Evolutionary conservation across 2,329 filamentous ascomycete species (phyloP), one percentile per base, ranked within the genome.

Genomic region (Escovopsis sp.): DNA sequence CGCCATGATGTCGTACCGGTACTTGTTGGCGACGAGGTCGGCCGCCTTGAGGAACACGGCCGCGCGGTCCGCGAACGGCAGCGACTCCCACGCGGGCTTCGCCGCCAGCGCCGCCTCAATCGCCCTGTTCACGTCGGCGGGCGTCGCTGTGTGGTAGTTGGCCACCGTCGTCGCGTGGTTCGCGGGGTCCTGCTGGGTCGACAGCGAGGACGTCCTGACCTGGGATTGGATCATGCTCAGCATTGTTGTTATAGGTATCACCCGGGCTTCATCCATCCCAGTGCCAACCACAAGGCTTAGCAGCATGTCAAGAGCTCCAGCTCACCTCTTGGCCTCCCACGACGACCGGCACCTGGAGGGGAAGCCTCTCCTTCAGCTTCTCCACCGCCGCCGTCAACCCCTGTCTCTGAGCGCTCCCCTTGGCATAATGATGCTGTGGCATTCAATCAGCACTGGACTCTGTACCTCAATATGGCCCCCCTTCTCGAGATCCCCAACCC

Each of bases 11-110:
- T 94, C 85, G 61, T 94, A 94, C 53, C 90, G 75, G 62, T 98
- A 96, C 64, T 96, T 96, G 44, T 73, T 81, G 36, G 81, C 68
- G 46, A 98, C 75, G 42, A 98, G 67, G 54, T 96, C 87, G 25
- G 88, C 88, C 3, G 90, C 88, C 69, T 94, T 94, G 51, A 96
- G 72, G 65, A 96, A 96, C 53, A 98, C 71, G 38, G 87, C 82
- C 11, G 88, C 88, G 36, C 88, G 76, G 60, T 96, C 88, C 33
- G 82, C 75, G 52, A 96, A 96, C 12, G 88, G 83, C 14, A 92
- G 67, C 5, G 71, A 67, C 51, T 88, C 86, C 88, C 90, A 98
- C 23, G 75, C 71, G 36, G 76, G 68, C 63, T 92, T 90, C 33
- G 87, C 87, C n/a, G 72, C 74, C 29, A 96, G 71, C 18, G 88